Evolutionary conservation across 2,329 filamentous ascomycete genomes (phyloP).

Genomic region (Helotiales sp.): DNA sequence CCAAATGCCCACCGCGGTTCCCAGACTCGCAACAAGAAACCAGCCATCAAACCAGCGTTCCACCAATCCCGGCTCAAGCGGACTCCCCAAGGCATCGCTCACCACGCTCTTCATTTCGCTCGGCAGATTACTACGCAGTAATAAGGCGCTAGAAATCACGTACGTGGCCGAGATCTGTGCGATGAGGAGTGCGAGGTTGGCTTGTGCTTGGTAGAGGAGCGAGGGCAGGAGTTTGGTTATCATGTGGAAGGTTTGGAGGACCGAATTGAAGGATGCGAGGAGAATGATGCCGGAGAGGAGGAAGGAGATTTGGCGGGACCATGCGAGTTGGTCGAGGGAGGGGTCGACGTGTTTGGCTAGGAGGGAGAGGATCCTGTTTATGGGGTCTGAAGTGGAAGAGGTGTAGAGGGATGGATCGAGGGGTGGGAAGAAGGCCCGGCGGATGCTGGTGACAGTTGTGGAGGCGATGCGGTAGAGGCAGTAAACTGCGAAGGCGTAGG

Average conservation of each 20-base stretch:
- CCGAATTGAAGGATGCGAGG: constrained; percentile 78
- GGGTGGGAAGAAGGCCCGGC: constrained; percentile 52
- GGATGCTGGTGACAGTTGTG: constrained; percentile 70
- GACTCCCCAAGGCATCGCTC: constrained; percentile 76
- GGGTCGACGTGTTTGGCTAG: constrained; percentile 85
- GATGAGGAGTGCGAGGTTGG: constrained; percentile 78
- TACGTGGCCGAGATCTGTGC: constrained; percentile 85
- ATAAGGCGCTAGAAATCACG: constrained; percentile 78
- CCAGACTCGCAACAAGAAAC: constrained; percentile 72
- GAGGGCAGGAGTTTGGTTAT: constrained; percentile 78
- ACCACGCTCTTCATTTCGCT: constrained; percentile 78
- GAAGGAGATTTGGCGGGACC: constrained; percentile 86
- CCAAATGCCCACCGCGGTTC: constrained; percentile 75
- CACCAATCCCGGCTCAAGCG: constrained; percentile 71
- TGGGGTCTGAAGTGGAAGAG: constrained; percentile 76
- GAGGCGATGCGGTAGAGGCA: constrained; percentile 83
- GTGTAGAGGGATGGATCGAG: constrained; percentile 46
- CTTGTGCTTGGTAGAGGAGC: constrained; percentile 71
- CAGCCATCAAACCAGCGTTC: constrained; percentile 88
- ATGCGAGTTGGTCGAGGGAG: constrained; percentile 78
- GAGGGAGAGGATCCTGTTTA: constrained; percentile 81
- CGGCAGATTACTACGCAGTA: constrained; percentile 80
- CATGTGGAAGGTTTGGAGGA: constrained; percentile 83
- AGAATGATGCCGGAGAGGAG: constrained; percentile 83
- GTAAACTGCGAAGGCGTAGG: constrained; percentile 77